These are phyloP conservation scores for Cucurbita ficifolia DNA, from an alignment of 306 rosid species.

Conservation along the genomic window DNA sequence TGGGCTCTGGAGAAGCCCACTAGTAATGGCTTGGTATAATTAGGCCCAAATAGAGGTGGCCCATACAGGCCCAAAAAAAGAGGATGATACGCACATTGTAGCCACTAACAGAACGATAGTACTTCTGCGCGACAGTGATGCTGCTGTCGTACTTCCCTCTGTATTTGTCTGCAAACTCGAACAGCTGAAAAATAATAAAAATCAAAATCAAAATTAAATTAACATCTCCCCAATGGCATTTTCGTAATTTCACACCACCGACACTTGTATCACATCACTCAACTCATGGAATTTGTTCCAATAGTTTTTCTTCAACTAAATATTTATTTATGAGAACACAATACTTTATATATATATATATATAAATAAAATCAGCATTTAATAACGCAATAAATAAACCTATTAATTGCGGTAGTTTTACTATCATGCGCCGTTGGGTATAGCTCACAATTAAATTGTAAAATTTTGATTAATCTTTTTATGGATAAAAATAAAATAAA, in stretches of 20 bases:
- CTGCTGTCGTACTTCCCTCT: constrained; percentile 98
- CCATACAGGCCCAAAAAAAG: not conserved
- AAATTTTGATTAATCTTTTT: not conserved
- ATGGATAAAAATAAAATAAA: not conserved
- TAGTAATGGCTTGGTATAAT: not conserved
- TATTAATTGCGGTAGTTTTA: constrained; percentile 17
- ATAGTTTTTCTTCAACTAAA: too few species aligned
- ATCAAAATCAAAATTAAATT: not conserved
- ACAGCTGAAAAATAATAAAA: constrained; percentile 31
- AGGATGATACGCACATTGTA: constrained; percentile 39
- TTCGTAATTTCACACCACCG: not conserved
- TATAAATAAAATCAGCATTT: not conserved
- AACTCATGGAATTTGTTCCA: too few species aligned
- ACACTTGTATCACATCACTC: not conserved
- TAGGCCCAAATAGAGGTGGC: not conserved
- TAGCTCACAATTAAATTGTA: not conserved
- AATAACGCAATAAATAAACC: not conserved
- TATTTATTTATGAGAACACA: too few species aligned
- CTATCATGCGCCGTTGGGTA: constrained; percentile 7
- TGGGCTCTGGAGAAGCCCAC: not conserved
- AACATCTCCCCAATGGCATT: not conserved
- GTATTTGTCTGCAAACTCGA: constrained; percentile 91
- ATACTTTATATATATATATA: too few species aligned
- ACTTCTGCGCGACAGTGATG: constrained; percentile 67
- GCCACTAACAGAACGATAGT: constrained; percentile 82